Percentiles rank a stretch among this genome's conserved stretches.
Evolutionary conservation across 495 filamentous ascomycete genomes (phyloP).

Genomic region (Neurospora sp.): DNA sequence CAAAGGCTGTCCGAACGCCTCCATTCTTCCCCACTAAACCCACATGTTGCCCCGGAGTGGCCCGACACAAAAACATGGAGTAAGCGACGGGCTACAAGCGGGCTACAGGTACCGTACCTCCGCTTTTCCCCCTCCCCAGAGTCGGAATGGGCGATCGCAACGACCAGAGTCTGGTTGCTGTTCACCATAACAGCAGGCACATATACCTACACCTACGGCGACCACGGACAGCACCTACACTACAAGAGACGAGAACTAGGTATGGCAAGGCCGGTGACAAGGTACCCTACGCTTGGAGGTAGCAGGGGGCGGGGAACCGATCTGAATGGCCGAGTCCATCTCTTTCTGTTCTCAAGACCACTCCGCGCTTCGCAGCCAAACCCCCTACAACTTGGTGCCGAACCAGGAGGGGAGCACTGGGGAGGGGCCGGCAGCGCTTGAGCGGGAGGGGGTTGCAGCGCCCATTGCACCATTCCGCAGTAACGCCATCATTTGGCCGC

Average conservation of each 20-base stretch:
- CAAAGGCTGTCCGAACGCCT: not conserved
- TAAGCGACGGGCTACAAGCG: not conserved
- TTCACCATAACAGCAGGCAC: conserved; percentile 21
- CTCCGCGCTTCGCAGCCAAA: not conserved
- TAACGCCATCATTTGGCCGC: not conserved
- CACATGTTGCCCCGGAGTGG: not conserved
- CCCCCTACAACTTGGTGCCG: not conserved
- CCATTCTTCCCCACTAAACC: not conserved
- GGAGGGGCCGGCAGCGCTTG: conserved; percentile 8
- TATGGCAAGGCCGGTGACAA: not conserved
- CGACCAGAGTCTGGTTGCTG: not conserved
- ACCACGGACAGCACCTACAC: not conserved
- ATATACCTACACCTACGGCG: conserved; percentile 9
- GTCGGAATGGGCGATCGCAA: conserved; percentile 6
- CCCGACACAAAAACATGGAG: not conserved
- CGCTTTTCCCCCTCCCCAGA: conserved; percentile 5
- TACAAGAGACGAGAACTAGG: not conserved
- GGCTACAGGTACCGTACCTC: not conserved
- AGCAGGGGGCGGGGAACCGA: conserved; percentile 10
- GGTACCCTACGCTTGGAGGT: conserved; percentile 6
- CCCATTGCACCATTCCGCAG: not conserved
- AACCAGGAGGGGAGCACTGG: conserved; percentile 1
- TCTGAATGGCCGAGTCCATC: conserved; percentile 13
- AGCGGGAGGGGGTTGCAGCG: conserved; percentile 15
- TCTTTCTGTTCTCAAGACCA: not conserved